Conservation (phyloP, 495 filamentous ascomycete genomes). For the Aspergillus steynii region DNA sequence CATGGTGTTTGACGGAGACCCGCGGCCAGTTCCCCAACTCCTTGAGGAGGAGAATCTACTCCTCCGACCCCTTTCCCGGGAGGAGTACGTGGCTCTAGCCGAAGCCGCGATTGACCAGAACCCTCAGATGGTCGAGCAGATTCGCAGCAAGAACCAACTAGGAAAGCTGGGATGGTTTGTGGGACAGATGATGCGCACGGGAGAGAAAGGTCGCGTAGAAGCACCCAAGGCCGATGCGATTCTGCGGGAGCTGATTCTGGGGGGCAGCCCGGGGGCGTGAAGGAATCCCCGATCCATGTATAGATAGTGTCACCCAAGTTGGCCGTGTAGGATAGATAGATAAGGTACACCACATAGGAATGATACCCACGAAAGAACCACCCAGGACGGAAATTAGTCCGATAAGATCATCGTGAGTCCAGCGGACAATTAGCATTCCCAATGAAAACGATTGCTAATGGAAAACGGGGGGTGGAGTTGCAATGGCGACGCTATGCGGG, state of each 20-base stretch:
- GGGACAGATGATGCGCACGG: constrained; percentile 82
- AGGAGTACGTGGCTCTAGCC: constrained; percentile 48
- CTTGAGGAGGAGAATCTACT: constrained; percentile 67
- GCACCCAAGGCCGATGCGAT: constrained; percentile 68
- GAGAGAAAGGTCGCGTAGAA: constrained; percentile 75
- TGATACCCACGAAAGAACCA: constrained; percentile 1
- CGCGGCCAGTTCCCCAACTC: constrained; percentile 54
- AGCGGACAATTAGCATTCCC: neutral
- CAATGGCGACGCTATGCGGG: constrained; percentile 29
- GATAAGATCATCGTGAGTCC: neutral
- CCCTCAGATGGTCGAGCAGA: constrained; percentile 63
- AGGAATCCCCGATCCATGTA: constrained; percentile 11
- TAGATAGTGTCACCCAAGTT: constrained; percentile 5
- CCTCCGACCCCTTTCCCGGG: constrained; percentile 56
- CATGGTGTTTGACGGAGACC: constrained; percentile 55
- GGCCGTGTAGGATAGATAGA: neutral
- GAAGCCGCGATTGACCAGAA: constrained; percentile 48
- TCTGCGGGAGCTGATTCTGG: constrained; percentile 57
- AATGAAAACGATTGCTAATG: constrained; percentile 25
- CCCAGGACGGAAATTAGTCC: neutral
- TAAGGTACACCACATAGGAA: neutral
- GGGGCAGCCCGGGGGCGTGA: constrained; percentile 6
- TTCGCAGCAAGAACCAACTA: constrained; percentile 62
- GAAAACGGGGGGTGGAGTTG: constrained; percentile 19
- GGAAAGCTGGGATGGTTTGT: constrained; percentile 87